Conservation (phyloP, 257 asterid species). For the Datura wrightii region DNA sequence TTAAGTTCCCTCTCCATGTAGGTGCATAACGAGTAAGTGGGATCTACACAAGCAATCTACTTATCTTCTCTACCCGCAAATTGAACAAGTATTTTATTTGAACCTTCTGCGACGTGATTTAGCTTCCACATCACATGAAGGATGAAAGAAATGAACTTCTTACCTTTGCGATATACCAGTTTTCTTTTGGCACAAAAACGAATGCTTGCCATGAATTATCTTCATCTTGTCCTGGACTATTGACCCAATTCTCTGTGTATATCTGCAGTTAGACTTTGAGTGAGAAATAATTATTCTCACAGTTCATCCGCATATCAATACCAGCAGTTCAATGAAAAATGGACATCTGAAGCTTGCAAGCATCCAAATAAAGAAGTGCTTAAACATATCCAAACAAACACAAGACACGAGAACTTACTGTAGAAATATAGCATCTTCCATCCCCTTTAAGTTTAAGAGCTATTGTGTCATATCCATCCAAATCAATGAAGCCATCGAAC, state of each 20-base stretch:
- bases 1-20: slow-evolving; percentile 94
- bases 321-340: background rate
- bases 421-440: slow-evolving; percentile 95
- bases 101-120: slow-evolving; percentile 16
- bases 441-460: slow-evolving; percentile 90
- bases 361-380: background rate
- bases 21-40: slow-evolving; percentile 87
- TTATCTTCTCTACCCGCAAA: background rate
- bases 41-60: slow-evolving; percentile 53
- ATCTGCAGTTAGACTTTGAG: slow-evolving; percentile 59
- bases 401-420: slow-evolving; percentile 65
- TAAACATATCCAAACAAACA: slow-evolving; percentile 26
- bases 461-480: slow-evolving; percentile 83
- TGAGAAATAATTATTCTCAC: slow-evolving; percentile 33
- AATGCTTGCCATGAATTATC: slow-evolving; percentile 99
- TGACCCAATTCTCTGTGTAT: slow-evolving; percentile 98
- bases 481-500: slow-evolving; percentile 96
- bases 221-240: slow-evolving; percentile 96
- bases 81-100: background rate
- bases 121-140: background rate
- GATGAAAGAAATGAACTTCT: slow-evolving; percentile 43
- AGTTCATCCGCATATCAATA: background rate
- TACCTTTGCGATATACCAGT: slow-evolving; percentile 94
- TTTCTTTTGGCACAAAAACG: slow-evolving; percentile 77
- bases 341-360: background rate